phyloP scores from a whole-genome alignment of 1,284 basidiomycete genomes.

The Inonotus obliquus region DNA sequence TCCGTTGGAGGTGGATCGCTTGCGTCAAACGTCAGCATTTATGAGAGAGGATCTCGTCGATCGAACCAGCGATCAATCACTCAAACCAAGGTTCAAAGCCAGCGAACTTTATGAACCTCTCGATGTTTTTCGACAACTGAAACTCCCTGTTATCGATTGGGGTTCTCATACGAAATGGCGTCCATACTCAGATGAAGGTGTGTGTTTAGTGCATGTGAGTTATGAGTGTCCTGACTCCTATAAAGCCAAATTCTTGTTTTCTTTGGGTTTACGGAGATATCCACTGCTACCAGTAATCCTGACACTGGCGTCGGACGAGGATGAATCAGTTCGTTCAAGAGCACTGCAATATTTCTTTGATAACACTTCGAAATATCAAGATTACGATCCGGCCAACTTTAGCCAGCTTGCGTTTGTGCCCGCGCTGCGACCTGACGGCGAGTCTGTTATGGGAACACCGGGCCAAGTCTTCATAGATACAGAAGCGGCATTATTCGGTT shows the following conservation, averaged over 20 bases:
- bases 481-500: conserved; percentile 75
- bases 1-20: conserved; percentile 62
- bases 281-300: conserved; percentile 72
- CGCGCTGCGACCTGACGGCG: conserved; percentile 47
- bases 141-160: conserved; percentile 88
- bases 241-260: conserved; percentile 78
- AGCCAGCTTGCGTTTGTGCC: conserved; percentile 77
- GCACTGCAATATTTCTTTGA: conserved; percentile 81
- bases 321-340: conserved; percentile 41
- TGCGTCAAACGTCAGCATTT: conserved; percentile 82
- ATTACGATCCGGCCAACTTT: conserved; percentile 55
- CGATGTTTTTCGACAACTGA: conserved; percentile 68
- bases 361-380: conserved; percentile 59
- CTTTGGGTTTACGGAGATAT: conserved; percentile 70
- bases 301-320: conserved; percentile 55
- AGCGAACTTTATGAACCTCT: conserved; percentile 82
- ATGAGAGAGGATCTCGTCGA: conserved; percentile 48
- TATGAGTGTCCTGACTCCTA: not conserved
- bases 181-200: conserved; percentile 79
- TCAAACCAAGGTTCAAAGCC: conserved; percentile 48
- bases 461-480: conserved; percentile 72
- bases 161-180: conserved; percentile 75
- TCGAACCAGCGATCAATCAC: conserved; percentile 34
- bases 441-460: conserved; percentile 57
- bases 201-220: not conserved